Conservation (phyloP, 2,329 filamentous ascomycete genomes). For the Colletotrichum siamense region DNA sequence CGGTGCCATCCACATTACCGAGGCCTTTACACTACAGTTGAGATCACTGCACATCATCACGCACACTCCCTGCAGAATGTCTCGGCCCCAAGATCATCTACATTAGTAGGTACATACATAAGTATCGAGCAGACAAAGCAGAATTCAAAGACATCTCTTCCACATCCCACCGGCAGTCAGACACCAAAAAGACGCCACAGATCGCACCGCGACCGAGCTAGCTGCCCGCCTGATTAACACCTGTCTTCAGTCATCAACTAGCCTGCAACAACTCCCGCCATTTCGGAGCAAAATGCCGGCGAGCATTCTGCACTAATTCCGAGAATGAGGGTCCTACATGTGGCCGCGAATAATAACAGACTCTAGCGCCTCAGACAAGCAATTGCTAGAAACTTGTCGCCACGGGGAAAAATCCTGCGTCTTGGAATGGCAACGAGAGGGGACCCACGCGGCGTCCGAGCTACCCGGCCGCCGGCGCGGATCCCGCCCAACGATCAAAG, state of each 20-base stretch:
- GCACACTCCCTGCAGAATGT: neutral
- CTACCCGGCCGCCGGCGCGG: neutral
- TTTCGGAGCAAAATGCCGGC: neutral
- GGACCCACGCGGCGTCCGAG: constrained; percentile 1
- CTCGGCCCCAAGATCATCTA: neutral
- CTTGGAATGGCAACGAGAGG: neutral
- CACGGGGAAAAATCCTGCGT: neutral
- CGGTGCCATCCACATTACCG: neutral
- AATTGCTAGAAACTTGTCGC: neutral
- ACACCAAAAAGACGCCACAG: neutral
- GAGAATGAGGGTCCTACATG: neutral
- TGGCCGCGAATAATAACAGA: neutral
- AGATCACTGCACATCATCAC: neutral
- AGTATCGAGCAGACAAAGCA: neutral
- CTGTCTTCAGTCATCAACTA: neutral
- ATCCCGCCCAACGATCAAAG: neutral
- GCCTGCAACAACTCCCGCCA: neutral
- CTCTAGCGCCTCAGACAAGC: neutral
- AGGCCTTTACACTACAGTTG: neutral
- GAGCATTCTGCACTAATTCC: neutral
- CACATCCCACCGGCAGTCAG: neutral
- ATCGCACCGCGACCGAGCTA: neutral
- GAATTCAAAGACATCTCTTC: neutral
- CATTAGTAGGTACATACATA: neutral
- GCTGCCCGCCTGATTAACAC: neutral